phyloP scores from a whole-genome alignment of 2,329 filamentous ascomycete genomes.

The Eutypa lata region DNA sequence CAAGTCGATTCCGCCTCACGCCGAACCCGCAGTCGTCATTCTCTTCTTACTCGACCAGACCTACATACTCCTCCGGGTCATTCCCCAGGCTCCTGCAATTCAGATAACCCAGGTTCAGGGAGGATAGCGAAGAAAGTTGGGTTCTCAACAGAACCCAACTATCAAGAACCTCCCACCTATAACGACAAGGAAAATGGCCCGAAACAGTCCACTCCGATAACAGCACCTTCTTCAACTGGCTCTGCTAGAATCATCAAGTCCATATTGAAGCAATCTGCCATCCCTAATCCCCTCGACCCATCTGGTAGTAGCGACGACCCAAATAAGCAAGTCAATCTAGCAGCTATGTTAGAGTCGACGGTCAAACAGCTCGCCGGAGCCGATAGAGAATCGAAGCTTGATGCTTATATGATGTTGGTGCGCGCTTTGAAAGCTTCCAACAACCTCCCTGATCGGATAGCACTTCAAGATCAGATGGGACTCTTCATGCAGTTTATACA shows the following conservation, averaged over 20 bases:
- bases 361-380: slow-evolving; percentile 75
- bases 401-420: slow-evolving; percentile 81
- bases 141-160: slow-evolving; percentile 55
- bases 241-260: slow-evolving; percentile 51
- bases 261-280: slow-evolving; percentile 74
- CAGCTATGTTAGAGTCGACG: slow-evolving; percentile 80
- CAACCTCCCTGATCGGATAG: slow-evolving; percentile 71
- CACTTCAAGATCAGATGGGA: slow-evolving; percentile 71
- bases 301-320: slow-evolving; percentile 38
- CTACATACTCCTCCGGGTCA: slow-evolving; percentile 53
- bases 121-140: slow-evolving; percentile 52
- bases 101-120: slow-evolving; percentile 41
- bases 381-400: slow-evolving; percentile 69
- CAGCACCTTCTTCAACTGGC: slow-evolving; percentile 36
- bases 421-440: slow-evolving; percentile 77
- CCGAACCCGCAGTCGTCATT: slow-evolving; percentile 31
- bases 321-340: slow-evolving; percentile 52
- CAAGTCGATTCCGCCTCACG: slow-evolving; percentile 34
- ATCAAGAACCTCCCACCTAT: slow-evolving; percentile 51
- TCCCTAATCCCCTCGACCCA: slow-evolving; percentile 42
- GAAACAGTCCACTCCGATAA: slow-evolving; percentile 37
- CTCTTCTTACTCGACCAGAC: slow-evolving; percentile 36
- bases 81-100: slow-evolving; percentile 41
- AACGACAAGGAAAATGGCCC: slow-evolving; percentile 33
- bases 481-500: slow-evolving; percentile 79